Evolutionary conservation across 2,329 filamentous ascomycete species (phyloP).

Genomic region (Paramyrothecium sp.): DNA sequence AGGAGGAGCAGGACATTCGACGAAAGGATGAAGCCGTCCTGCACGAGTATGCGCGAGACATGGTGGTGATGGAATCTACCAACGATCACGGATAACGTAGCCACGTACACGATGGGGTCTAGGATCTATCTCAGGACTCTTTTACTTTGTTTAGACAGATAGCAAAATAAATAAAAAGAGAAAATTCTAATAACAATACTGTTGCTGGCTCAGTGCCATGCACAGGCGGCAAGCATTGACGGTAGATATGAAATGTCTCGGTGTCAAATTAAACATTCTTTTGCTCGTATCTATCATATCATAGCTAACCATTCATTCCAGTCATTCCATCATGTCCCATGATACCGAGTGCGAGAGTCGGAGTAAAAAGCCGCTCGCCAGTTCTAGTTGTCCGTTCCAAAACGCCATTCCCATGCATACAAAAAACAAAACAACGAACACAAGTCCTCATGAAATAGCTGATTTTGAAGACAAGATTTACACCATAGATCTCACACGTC

Average conservation of each 20-base stretch:
- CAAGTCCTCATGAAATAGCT: too few species aligned
- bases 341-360: background rate
- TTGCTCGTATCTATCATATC: background rate
- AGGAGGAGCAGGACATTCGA: background rate
- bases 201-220: too few species aligned
- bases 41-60: background rate
- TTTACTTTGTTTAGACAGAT: background rate
- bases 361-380: background rate
- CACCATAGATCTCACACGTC: constrained; percentile 22
- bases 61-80: background rate
- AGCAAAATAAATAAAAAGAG: background rate
- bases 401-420: constrained; percentile 1
- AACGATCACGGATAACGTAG: background rate
- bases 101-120: constrained; percentile 2
- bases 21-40: background rate
- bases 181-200: background rate
- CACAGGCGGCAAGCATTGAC: background rate
- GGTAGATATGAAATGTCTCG: background rate
- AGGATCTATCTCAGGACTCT: constrained; percentile 1
- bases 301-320: background rate
- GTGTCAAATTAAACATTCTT: background rate
- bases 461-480: constrained; percentile 15
- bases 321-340: background rate
- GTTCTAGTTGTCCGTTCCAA: background rate
- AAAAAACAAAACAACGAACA: background rate